Percentiles rank a stretch among this genome's conserved stretches.
These are phyloP conservation scores for Hibiscus tridactylites DNA, from an alignment of 345 rosid species.

Conservation along the genomic window DNA sequence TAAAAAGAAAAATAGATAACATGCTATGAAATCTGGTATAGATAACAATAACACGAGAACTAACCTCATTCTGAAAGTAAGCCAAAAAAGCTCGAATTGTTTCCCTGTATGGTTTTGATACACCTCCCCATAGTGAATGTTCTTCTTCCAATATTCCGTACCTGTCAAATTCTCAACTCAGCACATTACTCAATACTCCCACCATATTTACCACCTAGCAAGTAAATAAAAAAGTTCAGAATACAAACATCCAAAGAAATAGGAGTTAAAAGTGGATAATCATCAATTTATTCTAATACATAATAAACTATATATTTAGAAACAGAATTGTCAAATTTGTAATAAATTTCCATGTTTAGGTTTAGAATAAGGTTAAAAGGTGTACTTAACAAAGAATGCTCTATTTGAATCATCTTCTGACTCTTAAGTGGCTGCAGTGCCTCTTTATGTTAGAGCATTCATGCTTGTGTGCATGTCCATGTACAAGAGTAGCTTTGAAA, in stretches of 20 bases:
- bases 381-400: neutral
- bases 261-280: neutral
- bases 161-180: conserved; percentile 57
- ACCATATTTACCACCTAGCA: conserved; percentile 26
- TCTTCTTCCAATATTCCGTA: conserved; percentile 65
- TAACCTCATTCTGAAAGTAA: conserved; percentile 90
- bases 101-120: conserved; percentile 86
- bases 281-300: neutral
- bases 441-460: neutral
- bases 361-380: neutral
- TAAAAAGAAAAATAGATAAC: neutral
- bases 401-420: neutral
- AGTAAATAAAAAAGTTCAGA: conserved; percentile 16
- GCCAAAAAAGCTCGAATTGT: conserved; percentile 82
- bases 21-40: neutral
- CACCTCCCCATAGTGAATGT: conserved; percentile 73
- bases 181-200: conserved; percentile 22
- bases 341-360: neutral
- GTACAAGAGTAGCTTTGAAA: neutral
- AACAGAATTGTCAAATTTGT: neutral
- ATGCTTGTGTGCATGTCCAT: too few relatives aligned
- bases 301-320: neutral
- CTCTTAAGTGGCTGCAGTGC: neutral
- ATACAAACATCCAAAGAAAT: conserved; percentile 1
- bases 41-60: neutral